Evolutionary conservation across 2,329 filamentous ascomycete genomes (phyloP), one percentile per base, ranked within the genome.

Genomic region (Fusarium mexicanum): DNA sequence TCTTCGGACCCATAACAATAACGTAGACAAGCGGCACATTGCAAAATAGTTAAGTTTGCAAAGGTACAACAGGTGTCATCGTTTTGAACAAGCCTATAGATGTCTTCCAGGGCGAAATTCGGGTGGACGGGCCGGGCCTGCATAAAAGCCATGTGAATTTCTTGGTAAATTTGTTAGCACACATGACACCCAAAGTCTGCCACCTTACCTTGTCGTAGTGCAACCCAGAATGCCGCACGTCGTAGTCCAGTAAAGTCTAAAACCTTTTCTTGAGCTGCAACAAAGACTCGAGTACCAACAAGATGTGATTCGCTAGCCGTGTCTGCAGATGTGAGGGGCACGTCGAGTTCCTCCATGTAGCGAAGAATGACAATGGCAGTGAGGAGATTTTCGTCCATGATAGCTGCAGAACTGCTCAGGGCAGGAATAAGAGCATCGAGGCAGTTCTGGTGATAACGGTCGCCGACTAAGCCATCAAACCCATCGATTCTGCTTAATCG

Each of bases 91-190:
- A 76, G 65, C 3, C 69, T 66, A 2, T 67, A 73, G 9, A 79
- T 76, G 26, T 71, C 74, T 14, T 78, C 74, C 8, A 78, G 10
- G 4, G 67, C 75, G 50, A 78, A 78, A 54, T 78, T 80, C 14
- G 77, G 71, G 24, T 80, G 74, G 2, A 80, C 79, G 0, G 78
- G 74, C 3, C 79, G 77, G 4, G 72, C 70, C n/a, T 80, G 79
- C 31, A 78, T 74, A 24, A 80, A 79, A 8, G 79, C 77, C 77
- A 79, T 79, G 44, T 80, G 77, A 37, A 80, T 79, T 47, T 80
- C 79, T 48, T 79, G 79, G 13, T 72, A 17, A 8, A 26, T 6
- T 26, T 37, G n/a, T 53, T 22, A 38, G 50, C 18, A 6, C 7
- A 16, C 3, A 26, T 6, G 20, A 38, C 2, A 18, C 10, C 17